Evolutionary conservation across 176 grass and related monocot species (phyloP).

Genomic region (Chrysopogon serrulatus): DNA sequence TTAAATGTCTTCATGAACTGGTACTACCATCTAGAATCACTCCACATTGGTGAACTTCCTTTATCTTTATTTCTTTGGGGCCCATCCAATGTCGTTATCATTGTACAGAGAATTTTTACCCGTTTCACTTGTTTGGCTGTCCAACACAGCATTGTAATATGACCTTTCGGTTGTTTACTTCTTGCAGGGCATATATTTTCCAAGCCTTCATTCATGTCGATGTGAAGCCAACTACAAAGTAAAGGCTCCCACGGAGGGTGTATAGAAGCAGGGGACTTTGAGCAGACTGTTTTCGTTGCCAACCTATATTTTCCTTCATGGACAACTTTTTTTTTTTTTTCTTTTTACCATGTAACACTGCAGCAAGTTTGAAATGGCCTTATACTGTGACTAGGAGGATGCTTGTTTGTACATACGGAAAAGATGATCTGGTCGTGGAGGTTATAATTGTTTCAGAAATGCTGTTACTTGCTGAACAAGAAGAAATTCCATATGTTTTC

Average conservation of each 20-base stretch:
- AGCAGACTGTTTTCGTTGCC: neutral
- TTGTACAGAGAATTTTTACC: neutral
- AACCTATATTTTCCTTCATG: slow-evolving; percentile 24
- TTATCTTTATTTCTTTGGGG: neutral
- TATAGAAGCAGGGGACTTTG: slow-evolving; percentile 30
- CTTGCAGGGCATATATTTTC: slow-evolving; percentile 60
- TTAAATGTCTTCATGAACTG: neutral
- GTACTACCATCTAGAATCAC: neutral
- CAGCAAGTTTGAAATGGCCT: slow-evolving; percentile 28
- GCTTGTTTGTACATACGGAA: slow-evolving; percentile 37
- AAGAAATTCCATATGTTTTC: neutral
- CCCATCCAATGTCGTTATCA: neutral
- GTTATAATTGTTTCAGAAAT: slow-evolving; percentile 42
- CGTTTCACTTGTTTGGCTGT: slow-evolving; percentile 2
- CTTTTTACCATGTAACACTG: slow-evolving; percentile 36
- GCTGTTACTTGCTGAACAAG: neutral
- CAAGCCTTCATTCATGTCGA: slow-evolving; percentile 48
- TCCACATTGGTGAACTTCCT: neutral
- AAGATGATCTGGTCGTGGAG: neutral
- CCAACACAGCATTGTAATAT: neutral
- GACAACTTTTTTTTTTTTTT: neutral
- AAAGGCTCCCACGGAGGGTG: slow-evolving; percentile 26
- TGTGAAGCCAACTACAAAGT: slow-evolving; percentile 24
- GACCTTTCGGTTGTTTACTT: slow-evolving; percentile 4
- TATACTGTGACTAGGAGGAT: slow-evolving; percentile 27